These are phyloP conservation scores for Naganishia cerealis DNA, from an alignment of 1,284 basidiomycete genomes.

Conservation along the genomic window DNA sequence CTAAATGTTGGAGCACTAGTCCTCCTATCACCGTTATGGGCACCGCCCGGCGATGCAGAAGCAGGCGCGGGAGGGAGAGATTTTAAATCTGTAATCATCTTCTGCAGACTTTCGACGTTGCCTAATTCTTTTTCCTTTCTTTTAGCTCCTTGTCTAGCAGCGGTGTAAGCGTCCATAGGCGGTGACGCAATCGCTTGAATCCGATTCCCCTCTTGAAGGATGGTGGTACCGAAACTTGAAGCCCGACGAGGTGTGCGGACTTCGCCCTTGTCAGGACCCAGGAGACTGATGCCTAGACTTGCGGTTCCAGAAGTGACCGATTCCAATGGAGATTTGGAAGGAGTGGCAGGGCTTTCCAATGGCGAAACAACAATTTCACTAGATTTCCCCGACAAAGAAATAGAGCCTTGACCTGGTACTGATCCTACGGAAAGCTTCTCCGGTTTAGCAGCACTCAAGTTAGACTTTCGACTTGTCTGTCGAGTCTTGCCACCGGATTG, in stretches of 20 bases:
- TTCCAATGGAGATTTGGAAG: constrained; percentile 6
- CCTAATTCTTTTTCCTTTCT: constrained; percentile 29
- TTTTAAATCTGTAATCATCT: constrained; percentile 33
- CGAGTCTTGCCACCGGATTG: not conserved
- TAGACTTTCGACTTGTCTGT: constrained; percentile 21
- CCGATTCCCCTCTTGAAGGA: constrained; percentile 21
- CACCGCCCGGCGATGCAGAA: not conserved
- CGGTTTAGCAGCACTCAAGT: constrained; percentile 9
- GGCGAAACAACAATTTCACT: not conserved
- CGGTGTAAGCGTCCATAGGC: constrained; percentile 26
- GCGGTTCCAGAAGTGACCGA: not conserved
- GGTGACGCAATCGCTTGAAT: constrained; percentile 27
- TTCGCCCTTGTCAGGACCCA: constrained; percentile 18
- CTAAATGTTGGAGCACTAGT: constrained; percentile 37
- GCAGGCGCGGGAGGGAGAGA: constrained; percentile 15
- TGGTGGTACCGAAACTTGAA: constrained; percentile 24
- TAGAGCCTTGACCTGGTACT: not conserved
- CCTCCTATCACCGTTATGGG: constrained; percentile 9
- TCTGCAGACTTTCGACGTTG: constrained; percentile 29
- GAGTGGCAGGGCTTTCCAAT: not conserved
- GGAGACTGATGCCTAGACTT: constrained; percentile 8
- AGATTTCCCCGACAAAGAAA: not conserved
- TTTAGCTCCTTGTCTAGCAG: constrained; percentile 25
- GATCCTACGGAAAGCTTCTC: not conserved
- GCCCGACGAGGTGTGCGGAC: constrained; percentile 20